Conservation (phyloP, 148 eudicot genomes). For the Dianthus caryophyllus region DNA sequence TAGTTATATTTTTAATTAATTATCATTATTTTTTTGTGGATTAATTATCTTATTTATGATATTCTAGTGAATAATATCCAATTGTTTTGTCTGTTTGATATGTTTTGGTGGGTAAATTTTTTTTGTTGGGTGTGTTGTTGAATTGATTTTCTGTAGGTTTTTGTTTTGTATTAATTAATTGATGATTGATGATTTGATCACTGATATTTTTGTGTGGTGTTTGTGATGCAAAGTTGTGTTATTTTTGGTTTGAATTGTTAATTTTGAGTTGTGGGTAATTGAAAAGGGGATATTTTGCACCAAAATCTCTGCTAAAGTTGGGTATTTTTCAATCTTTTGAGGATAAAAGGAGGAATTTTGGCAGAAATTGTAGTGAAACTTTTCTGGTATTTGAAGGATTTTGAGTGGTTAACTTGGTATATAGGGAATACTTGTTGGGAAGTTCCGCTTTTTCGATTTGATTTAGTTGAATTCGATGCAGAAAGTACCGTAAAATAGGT, state of each 20-base stretch:
- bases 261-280: no score
- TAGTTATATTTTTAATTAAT: no score
- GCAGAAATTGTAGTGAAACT: background rate
- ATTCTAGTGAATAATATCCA: background rate
- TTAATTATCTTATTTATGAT: background rate
- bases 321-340: background rate
- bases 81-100: no score
- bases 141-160: background rate
- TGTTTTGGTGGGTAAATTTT: slow-evolving; percentile 16
- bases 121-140: background rate
- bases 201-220: background rate
- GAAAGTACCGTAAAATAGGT: no score
- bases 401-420: background rate
- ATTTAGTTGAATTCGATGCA: no score
- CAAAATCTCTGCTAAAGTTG: background rate
- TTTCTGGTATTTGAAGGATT: background rate
- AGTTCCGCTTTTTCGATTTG: no score
- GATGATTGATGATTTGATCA: slow-evolving; percentile 1
- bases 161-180: no score
- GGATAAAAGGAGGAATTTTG: background rate
- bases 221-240: slow-evolving; percentile 4
- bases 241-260: no score
- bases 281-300: no score
- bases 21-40: no score
- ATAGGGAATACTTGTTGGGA: no score